Conservation (phyloP, 345 rosid species). For the Citrus medica region DNA sequence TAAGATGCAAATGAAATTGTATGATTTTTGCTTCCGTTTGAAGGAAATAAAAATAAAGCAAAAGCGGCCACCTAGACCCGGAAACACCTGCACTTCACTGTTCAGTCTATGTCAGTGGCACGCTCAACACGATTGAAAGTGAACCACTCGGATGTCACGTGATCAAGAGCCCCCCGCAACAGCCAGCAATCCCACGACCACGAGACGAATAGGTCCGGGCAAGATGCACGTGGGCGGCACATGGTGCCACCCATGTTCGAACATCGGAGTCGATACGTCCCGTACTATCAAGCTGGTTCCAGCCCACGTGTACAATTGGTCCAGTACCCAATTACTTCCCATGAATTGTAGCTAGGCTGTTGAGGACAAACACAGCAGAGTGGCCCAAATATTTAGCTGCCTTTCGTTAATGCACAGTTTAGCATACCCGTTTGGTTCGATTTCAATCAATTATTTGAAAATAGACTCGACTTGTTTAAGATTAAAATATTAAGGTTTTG, state of each 20-base stretch:
- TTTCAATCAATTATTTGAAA: neutral
- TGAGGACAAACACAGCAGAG: neutral
- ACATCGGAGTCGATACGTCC: neutral
- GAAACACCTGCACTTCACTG: neutral
- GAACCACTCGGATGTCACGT: conserved; percentile 7
- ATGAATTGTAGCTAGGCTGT: neutral
- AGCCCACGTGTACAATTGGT: conserved; percentile 11
- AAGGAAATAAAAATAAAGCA: neutral
- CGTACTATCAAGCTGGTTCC: neutral
- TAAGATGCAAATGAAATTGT: neutral
- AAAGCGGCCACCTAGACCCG: neutral
- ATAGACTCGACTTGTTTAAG: too few relatives aligned
- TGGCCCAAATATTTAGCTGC: neutral
- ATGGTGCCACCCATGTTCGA: neutral
- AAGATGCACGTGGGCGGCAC: conserved; percentile 11
- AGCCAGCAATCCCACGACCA: conserved; percentile 1
- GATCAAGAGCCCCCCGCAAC: neutral
- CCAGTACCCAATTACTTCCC: neutral
- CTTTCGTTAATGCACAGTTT: neutral
- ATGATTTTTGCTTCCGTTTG: neutral
- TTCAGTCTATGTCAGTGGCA: neutral
- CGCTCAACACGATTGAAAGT: neutral
- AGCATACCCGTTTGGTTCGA: neutral
- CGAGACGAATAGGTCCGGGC: neutral
- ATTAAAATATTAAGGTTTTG: too few relatives aligned